These are phyloP conservation scores for Exserohilum turcica DNA, from an alignment of 2,329 filamentous ascomycete species.

Conservation along the genomic window DNA sequence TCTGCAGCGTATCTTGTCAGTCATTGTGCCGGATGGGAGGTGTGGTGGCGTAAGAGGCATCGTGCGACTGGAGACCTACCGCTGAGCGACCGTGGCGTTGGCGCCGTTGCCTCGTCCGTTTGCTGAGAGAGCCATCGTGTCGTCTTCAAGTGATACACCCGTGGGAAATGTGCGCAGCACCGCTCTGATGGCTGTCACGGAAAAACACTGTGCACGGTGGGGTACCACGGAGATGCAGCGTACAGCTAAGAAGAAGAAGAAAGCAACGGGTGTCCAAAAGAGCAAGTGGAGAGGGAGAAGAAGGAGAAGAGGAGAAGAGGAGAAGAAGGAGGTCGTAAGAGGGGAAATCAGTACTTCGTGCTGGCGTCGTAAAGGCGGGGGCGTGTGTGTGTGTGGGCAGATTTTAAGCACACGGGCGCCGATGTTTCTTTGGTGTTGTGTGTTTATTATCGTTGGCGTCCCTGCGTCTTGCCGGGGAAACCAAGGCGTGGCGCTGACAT, in stretches of 20 bases:
- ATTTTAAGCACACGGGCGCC: background rate
- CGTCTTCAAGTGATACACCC: background rate
- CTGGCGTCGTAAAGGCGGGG: background rate
- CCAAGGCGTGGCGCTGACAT: constrained; percentile 10
- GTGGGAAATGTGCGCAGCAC: background rate
- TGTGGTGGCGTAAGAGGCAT: constrained; percentile 46
- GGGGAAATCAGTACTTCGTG: background rate
- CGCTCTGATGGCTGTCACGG: background rate
- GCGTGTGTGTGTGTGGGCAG: background rate
- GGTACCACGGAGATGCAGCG: background rate
- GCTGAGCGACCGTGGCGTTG: constrained; percentile 55
- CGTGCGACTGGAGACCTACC: constrained; percentile 43
- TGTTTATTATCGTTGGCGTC: constrained; percentile 13
- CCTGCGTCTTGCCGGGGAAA: constrained; percentile 28
- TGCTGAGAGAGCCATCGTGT: constrained; percentile 36
- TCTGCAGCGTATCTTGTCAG: constrained; percentile 55
- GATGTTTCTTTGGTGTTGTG: constrained; percentile 17
- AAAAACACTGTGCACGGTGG: background rate
- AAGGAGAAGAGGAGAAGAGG: background rate
- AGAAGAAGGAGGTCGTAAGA: background rate
- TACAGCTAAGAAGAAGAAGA: background rate
- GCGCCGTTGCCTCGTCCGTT: constrained; percentile 34
- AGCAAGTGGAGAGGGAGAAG: background rate
- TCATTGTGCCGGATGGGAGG: background rate
- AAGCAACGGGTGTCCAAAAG: background rate